Conservation (phyloP, 768 basidiomycete species). For the Pleurotus platypus region DNA sequence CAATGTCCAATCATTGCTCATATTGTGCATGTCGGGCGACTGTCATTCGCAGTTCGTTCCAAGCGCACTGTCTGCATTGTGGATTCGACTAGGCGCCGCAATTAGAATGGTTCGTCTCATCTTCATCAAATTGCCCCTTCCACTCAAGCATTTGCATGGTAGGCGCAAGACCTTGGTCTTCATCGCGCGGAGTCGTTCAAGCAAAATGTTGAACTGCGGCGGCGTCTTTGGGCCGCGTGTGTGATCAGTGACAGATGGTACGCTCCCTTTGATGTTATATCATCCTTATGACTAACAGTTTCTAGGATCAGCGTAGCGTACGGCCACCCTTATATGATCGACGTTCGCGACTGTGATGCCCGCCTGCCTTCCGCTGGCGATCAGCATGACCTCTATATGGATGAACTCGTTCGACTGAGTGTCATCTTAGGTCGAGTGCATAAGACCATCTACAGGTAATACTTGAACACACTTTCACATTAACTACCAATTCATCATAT, state of each 20-base stretch:
- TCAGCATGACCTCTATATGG: conserved; percentile 73
- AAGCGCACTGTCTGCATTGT: conserved; percentile 79
- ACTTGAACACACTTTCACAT: background rate
- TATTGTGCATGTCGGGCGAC: conserved; percentile 84
- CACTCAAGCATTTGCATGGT: conserved; percentile 1
- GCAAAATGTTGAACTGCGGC: conserved; percentile 79
- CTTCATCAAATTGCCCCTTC: conserved; percentile 6
- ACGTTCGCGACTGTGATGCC: conserved; percentile 94
- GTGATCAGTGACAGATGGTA: conserved; percentile 94
- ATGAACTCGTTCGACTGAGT: conserved; percentile 88
- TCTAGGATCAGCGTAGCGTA: conserved; percentile 81
- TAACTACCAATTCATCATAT: conserved; percentile 5
- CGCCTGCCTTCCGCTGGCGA: conserved; percentile 89
- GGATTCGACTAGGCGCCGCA: conserved; percentile 85
- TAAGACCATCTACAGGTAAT: conserved; percentile 88
- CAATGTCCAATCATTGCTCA: conserved; percentile 85
- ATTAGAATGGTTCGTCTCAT: conserved; percentile 77
- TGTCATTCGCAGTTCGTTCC: conserved; percentile 89
- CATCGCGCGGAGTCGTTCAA: conserved; percentile 89
- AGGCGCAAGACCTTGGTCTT: conserved; percentile 96
- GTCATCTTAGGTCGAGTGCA: conserved; percentile 88
- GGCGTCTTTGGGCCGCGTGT: conserved; percentile 92
- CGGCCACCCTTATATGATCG: conserved; percentile 95
- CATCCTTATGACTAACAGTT: conserved; percentile 1
- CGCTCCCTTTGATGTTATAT: conserved; percentile 16